Evolutionary conservation across 2,329 filamentous ascomycete species (phyloP), one percentile per base, ranked within the genome.

Genomic region (Periconia digitata): DNA sequence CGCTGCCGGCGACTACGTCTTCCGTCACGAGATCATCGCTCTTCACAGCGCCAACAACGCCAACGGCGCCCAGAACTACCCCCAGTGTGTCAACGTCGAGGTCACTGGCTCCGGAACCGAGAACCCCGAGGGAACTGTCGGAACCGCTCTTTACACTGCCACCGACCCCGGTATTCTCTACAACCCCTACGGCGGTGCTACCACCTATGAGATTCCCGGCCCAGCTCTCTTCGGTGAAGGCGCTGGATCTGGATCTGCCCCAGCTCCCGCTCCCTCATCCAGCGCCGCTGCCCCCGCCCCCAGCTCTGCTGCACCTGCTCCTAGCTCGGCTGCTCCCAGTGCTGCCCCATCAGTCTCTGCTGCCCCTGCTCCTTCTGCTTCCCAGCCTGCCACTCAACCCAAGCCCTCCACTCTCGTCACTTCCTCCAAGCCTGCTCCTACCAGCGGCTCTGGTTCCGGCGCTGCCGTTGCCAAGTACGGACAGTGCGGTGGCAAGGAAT

Each of bases 21-120:
- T 84, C 50, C 73, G 81, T 17, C 79, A 83, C 59, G 81, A 83
- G 67, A 73, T 75, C 45, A 76, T 78, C 46, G 80, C 75, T 3
- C 67, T 81, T 8, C 79, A 82, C 53, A 64, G 66, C 0, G 73
- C 74, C 10, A 58, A 64, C n/a, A 63, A 66, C 3, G 53, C 41
- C 43, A 76, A 79, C 51, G 78, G 78, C 23, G 79, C 79, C 10
- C 80, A 79, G 71, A 74, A 72, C 71, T 82, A 79, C 66, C 79
- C 73, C 37, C 76, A 78, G 61, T 82, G 78, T 58, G 54, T 80
- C 36, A 80, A 79, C 68, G 68, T 81, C 13, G 66, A 76, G 51
- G 68, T 82, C 46, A 78, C 77, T 1, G 77, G 77, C 23, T 68
- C 68, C 17, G 78, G 77, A 38, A 69, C 70, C 37, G 61, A 73